Percentiles rank a stretch among this genome's conserved stretches.
Conservation (phyloP, 2,329 filamentous ascomycete genomes). For the Verticillium tricorpus region DNA sequence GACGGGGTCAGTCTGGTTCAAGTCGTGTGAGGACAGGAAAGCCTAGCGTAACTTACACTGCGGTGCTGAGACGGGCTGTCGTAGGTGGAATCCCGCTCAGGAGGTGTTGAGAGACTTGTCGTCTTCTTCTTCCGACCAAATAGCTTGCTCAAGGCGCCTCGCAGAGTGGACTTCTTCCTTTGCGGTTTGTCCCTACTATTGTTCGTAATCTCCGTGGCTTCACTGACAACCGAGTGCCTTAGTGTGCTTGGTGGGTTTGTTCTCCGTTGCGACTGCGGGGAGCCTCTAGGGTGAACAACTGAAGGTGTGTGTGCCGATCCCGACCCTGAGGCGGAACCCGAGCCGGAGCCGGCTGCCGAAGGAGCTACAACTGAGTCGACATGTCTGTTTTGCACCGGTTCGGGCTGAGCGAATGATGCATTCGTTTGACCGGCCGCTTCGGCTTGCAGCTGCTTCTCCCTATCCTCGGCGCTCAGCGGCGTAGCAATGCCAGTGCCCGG, state of each 20-base stretch:
- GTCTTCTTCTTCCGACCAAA: slow-evolving; percentile 55
- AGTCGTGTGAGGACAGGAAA: slow-evolving; percentile 5
- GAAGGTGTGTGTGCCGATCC: slow-evolving; percentile 3
- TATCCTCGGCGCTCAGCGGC: slow-evolving; percentile 20
- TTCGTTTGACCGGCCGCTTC: neutral
- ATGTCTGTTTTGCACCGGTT: slow-evolving; percentile 5
- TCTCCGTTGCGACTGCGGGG: slow-evolving; percentile 23
- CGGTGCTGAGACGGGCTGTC: slow-evolving; percentile 29
- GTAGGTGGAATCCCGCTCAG: slow-evolving; percentile 19
- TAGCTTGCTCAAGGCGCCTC: slow-evolving; percentile 50
- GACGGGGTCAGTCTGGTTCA: neutral
- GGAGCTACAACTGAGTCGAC: slow-evolving; percentile 6
- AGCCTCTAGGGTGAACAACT: slow-evolving; percentile 10
- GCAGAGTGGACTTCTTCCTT: slow-evolving; percentile 55
- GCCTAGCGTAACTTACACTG: slow-evolving; percentile 38
- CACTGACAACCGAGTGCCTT: slow-evolving; percentile 45
- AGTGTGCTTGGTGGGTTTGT: slow-evolving; percentile 34
- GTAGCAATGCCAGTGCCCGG: slow-evolving; percentile 31
- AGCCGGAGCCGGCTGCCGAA: slow-evolving; percentile 4
- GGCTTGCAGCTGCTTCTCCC: slow-evolving; percentile 13
- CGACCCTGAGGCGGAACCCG: slow-evolving; percentile 2
- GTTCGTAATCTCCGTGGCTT: slow-evolving; percentile 28
- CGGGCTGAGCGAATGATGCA: neutral
- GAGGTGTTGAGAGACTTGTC: slow-evolving; percentile 23
- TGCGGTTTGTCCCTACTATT: slow-evolving; percentile 33